Evolutionary conservation across 2,329 filamentous ascomycete species (phyloP).

Genomic region (Dothideomycetes sp.): DNA sequence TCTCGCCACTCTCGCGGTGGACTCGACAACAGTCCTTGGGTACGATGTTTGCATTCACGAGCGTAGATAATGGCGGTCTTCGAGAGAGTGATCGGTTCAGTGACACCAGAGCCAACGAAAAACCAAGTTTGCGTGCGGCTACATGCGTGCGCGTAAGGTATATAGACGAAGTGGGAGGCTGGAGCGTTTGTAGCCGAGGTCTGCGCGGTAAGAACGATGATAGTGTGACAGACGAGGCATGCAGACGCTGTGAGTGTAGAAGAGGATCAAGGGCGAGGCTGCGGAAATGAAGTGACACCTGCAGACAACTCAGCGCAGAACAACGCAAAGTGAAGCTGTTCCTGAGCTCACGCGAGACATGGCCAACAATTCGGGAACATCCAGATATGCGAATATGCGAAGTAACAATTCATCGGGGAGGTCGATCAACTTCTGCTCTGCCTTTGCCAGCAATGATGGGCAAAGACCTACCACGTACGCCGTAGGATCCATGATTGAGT

Average conservation of each 20-base stretch:
- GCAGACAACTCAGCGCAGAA: conserved; percentile 7
- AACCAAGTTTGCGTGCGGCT: conserved; percentile 51
- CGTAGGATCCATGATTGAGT: no score
- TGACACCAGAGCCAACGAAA: conserved; percentile 54
- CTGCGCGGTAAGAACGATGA: conserved; percentile 46
- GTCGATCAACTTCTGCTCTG: conserved; percentile 1
- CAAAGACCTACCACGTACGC: no score
- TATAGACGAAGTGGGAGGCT: conserved; percentile 54
- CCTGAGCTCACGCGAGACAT: conserved; percentile 25
- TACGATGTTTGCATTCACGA: conserved; percentile 54
- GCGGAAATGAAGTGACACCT: conserved; percentile 54
- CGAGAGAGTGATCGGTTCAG: conserved; percentile 50
- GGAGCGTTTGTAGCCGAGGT: conserved; percentile 46
- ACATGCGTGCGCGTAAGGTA: conserved; percentile 57
- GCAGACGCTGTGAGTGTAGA: conserved; percentile 52
- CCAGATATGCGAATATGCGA: conserved; percentile 31
- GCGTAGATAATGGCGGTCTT: conserved; percentile 47
- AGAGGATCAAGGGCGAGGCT: conserved; percentile 53
- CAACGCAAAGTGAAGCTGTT: background rate
- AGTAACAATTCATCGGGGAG: conserved; percentile 35
- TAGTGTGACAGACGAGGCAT: conserved; percentile 43
- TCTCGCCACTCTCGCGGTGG: conserved; percentile 21
- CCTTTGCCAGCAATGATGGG: conserved; percentile 1
- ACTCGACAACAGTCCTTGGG: conserved; percentile 47
- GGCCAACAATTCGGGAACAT: conserved; percentile 35